A percentile compares a stretch with the other conserved stretches of the same genome.
These are phyloP conservation scores for Globisporangium spiculum DNA, from an alignment of 352 stramenopile species.

Conservation along the genomic window DNA sequence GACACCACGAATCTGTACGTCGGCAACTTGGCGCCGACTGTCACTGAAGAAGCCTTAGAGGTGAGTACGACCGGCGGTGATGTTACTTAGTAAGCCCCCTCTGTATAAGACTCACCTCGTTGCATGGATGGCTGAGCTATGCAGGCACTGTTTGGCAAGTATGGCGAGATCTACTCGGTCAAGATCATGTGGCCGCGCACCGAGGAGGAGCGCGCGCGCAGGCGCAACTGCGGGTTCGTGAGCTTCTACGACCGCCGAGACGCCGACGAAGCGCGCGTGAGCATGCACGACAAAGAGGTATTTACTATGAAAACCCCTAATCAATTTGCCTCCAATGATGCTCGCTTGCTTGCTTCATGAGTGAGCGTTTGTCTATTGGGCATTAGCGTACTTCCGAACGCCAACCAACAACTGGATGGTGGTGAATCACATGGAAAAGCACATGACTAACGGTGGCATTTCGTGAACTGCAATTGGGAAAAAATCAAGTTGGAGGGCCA, in stretches of 20 bases:
- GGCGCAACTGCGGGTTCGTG: conserved; percentile 94
- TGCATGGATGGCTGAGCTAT: background rate
- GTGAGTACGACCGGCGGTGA: conserved; percentile 16
- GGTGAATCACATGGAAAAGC: background rate
- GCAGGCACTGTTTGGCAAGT: conserved; percentile 83
- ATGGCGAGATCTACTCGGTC: conserved; percentile 92
- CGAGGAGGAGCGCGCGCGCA: conserved; percentile 88
- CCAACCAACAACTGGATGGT: background rate
- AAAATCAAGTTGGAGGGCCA: conserved; percentile 59
- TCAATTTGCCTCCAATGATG: background rate
- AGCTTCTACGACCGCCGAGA: conserved; percentile 88
- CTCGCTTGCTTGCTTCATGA: background rate
- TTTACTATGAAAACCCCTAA: conserved; percentile 2
- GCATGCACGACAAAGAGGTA: conserved; percentile 73
- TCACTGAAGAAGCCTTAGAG: conserved; percentile 91
- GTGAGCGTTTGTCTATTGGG: too few relatives aligned
- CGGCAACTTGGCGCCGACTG: conserved; percentile 89
- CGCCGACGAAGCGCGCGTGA: conserved; percentile 77
- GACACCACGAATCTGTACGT: conserved; percentile 94
- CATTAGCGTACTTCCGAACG: too few relatives aligned
- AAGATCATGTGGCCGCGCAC: conserved; percentile 99
- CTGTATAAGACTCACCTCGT: background rate
- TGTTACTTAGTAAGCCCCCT: background rate
- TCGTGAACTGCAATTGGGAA: conserved; percentile 16
- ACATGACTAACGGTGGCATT: conserved; percentile 8